Base-by-base conservation (phyloP, 805 yeast species). In the Cyberlindnera xishuangbannaensis region DNA sequence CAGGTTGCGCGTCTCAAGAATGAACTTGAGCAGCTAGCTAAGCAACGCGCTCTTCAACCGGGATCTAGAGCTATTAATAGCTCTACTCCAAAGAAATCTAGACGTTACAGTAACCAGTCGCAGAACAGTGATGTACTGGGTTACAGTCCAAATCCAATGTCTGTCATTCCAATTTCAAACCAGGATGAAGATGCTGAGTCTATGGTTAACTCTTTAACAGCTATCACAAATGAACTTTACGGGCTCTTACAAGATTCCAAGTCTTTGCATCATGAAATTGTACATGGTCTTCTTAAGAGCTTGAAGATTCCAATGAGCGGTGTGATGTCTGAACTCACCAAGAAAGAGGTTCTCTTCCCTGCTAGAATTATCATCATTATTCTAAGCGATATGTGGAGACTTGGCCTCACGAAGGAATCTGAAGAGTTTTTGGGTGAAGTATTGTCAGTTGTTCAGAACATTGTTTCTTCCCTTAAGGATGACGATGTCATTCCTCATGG, bases 371-470 rank as follows among this genome's bases (percentile, higher is more conserved):
- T 92, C 51, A 90, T 92, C 51, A 82, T 92, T 45, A 81, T 90
- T 21, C 67, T 90, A 44, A 80, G 94, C 51, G 98, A 92, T 59
- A 87, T 92, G 97, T 92, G 98, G 98, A 75, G 97, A 61, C 69
- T 90, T 30, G 97, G 97, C 2, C 72, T 87, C 50, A 86, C 96
- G 12, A 77, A 82, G 45, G 96, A 90, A 59, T 78, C 90, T 54
- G 97, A 92, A 64, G 78, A 77, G 36, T 83, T 92, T 55, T 65
- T 92, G 41, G 96, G 96, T 29, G 88, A 83, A 55, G 94, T 87
- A 3, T 70, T 90, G 55, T 75, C 84, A 18, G 82, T 83, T 2
- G 86, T 92, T 47, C 97, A 90, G 64, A 76, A 74, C 31, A 78
- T 83, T 41, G 95, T 90, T 13, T 71, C 83, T 32, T 62, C 69